These are phyloP conservation scores for Sonneratia alba DNA, from an alignment of 345 rosid genomes.

Conservation along the genomic window DNA sequence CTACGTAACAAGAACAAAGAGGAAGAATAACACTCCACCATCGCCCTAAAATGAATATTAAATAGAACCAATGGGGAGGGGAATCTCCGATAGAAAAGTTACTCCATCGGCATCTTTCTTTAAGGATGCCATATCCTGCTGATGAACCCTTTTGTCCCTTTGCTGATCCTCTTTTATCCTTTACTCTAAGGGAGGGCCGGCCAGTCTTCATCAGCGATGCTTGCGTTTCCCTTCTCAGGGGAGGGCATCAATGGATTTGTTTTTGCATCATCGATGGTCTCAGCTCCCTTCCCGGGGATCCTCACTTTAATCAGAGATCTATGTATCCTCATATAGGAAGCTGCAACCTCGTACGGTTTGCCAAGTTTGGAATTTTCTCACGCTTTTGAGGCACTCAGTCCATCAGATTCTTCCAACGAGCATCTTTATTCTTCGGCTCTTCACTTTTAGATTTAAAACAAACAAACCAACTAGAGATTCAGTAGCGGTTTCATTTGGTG, in stretches of 20 bases:
- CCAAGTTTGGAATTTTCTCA: not conserved
- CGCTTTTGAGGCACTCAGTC: conserved; percentile 34
- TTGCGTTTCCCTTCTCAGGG: conserved; percentile 20
- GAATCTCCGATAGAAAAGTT: conserved; percentile 1
- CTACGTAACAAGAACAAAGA: conserved; percentile 9
- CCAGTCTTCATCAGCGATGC: conserved; percentile 34
- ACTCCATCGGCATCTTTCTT: conserved; percentile 49
- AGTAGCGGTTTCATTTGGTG: conserved; percentile 11
- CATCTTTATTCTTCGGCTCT: conserved; percentile 47
- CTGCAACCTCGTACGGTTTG: not conserved
- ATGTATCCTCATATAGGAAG: not conserved
- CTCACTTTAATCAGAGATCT: conserved; percentile 8
- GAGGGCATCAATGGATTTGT: not conserved
- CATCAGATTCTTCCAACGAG: conserved; percentile 33
- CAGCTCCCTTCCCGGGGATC: conserved; percentile 1
- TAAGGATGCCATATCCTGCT: conserved; percentile 26
- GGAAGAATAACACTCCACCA: not conserved
- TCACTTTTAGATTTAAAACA: conserved; percentile 15
- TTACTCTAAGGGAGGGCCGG: conserved; percentile 21
- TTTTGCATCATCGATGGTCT: not conserved
- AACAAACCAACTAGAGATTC: conserved; percentile 7
- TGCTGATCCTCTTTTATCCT: conserved; percentile 39
- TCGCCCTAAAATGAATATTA: conserved; percentile 7
- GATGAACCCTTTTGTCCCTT: conserved; percentile 38
- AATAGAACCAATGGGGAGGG: conserved; percentile 5